These are phyloP conservation scores for Alternaria arbusti DNA, from an alignment of 2,329 filamentous ascomycete species.

Conservation along the genomic window DNA sequence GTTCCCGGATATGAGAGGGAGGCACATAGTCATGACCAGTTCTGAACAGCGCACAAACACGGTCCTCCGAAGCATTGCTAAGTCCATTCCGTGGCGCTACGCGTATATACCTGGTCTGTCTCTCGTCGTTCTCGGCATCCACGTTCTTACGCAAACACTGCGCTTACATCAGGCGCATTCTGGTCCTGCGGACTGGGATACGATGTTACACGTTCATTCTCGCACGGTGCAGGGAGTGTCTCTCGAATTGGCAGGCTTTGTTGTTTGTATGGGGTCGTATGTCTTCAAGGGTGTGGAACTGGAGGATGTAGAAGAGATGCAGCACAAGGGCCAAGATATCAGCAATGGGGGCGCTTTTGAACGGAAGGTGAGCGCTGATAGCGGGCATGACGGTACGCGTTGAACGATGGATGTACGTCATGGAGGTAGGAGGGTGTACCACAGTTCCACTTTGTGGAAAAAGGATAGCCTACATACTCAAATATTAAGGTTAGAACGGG, in stretches of 20 bases:
- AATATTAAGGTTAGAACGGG: too few relatives aligned
- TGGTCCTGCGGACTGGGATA: neutral
- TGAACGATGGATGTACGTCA: neutral
- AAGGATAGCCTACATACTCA: too few relatives aligned
- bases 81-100: neutral
- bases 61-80: neutral
- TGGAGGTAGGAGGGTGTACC: neutral
- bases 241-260: neutral
- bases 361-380: neutral
- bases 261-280: neutral
- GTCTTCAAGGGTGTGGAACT: neutral
- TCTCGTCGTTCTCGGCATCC: neutral
- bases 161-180: neutral
- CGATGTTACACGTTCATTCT: neutral
- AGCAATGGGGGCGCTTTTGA: neutral
- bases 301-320: neutral
- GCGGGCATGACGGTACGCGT: neutral
- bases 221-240: neutral
- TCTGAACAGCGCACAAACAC: neutral
- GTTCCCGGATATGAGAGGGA: neutral
- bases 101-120: neutral
- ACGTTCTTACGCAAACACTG: neutral
- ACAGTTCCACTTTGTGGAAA: too few relatives aligned
- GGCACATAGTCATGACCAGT: neutral
- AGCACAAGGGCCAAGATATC: rapidly evolving